Conservation (phyloP, 1,284 basidiomycete species). For the Polyporus tsugae region DNA sequence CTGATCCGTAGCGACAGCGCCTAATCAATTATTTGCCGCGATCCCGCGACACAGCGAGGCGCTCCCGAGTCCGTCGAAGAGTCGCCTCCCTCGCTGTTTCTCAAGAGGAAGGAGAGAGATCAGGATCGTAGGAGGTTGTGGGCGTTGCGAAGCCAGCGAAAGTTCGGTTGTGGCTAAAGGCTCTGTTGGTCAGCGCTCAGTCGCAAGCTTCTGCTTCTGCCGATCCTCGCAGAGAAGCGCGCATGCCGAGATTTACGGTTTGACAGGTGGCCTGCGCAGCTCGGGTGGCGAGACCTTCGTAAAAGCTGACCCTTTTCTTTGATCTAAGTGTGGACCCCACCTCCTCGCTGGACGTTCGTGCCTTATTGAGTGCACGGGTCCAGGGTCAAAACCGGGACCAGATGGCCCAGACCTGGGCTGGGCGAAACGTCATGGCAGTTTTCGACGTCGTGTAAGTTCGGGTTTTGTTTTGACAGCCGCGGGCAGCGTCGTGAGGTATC, state of each 20-base stretch:
- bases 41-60: neutral
- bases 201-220: neutral
- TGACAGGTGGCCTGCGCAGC: neutral
- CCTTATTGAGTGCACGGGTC: neutral
- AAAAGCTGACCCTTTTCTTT: neutral
- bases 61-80: neutral
- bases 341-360: neutral
- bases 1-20: slow-evolving; percentile 4
- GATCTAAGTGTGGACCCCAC: neutral
- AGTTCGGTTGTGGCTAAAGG: neutral
- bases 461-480: neutral
- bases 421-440: neutral
- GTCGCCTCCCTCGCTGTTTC: neutral
- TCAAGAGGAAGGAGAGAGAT: neutral
- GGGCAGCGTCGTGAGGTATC: neutral
- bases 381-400: neutral
- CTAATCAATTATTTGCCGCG: neutral
- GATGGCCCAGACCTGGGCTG: neutral
- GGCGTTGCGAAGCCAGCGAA: neutral
- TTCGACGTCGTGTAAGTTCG: neutral
- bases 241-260: neutral
- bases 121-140: neutral
- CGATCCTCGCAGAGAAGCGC: slow-evolving; percentile 1
- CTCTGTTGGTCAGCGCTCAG: neutral
- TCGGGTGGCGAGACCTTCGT: neutral